phyloP scores from a whole-genome alignment of 305 asterid genomes.

The Solanum hybrid region DNA sequence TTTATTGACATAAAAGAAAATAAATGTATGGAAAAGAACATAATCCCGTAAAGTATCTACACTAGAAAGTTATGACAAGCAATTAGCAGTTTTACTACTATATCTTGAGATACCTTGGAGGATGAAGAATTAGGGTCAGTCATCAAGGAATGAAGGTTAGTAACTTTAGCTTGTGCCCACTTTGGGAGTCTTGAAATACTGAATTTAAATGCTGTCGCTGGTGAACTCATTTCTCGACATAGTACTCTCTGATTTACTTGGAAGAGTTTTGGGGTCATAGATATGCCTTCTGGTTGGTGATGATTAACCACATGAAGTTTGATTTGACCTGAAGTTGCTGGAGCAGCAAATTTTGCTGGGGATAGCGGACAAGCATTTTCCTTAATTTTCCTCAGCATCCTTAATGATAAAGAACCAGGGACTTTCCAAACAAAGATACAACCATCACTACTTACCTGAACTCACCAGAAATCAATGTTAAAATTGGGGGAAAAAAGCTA shows the following conservation, averaged over 20 bases:
- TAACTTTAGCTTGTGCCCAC: conserved; percentile 48
- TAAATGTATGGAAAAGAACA: neutral
- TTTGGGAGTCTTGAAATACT: conserved; percentile 62
- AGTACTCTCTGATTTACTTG: conserved; percentile 11
- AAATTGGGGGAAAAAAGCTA: neutral
- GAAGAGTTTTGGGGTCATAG: conserved; percentile 9
- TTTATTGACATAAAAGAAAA: neutral
- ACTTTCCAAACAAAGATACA: conserved; percentile 65
- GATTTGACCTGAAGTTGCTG: conserved; percentile 15
- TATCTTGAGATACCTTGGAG: conserved; percentile 23
- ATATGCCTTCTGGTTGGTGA: conserved; percentile 15
- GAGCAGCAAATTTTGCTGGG: conserved; percentile 13
- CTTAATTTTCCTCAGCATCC: conserved; percentile 33
- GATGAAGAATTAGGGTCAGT: conserved; percentile 18
- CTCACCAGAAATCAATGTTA: conserved; percentile 5
- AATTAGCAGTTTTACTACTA: neutral
- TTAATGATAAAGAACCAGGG: conserved; percentile 36
- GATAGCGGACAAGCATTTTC: conserved; percentile 19
- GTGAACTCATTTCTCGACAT: conserved; percentile 13
- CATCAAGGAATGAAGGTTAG: conserved; percentile 11
- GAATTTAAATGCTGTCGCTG: conserved; percentile 33
- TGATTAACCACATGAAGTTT: conserved; percentile 12
- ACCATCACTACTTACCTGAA: conserved; percentile 54
- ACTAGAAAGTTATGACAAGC: neutral
- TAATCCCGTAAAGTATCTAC: neutral